A percentile compares a stretch with the other conserved stretches of the same genome.
Conservation (phyloP, 306 rosid genomes). For the Quercus mongolica region DNA sequence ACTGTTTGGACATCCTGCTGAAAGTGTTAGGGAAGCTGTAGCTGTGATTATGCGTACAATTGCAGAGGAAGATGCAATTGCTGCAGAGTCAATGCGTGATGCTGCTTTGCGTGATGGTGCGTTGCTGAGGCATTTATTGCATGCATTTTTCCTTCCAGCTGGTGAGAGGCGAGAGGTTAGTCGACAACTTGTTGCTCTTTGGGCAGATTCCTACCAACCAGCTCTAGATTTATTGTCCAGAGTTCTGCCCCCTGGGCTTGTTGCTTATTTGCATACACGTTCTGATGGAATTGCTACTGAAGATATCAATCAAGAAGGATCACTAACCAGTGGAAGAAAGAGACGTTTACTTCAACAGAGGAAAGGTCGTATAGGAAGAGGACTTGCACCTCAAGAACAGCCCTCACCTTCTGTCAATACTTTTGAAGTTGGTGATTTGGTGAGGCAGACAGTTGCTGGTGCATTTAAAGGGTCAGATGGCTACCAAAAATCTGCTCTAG, state of each 20-base stretch:
- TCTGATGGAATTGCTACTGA: slow-evolving; percentile 64
- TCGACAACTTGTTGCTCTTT: slow-evolving; percentile 96
- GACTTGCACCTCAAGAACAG: slow-evolving; percentile 68
- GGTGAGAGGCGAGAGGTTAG: slow-evolving; percentile 97
- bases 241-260: slow-evolving; percentile 97
- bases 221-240: slow-evolving; percentile 88
- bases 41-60: slow-evolving; percentile 98
- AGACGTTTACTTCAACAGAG: slow-evolving; percentile 83
- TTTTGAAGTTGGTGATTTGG: slow-evolving; percentile 63
- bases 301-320: slow-evolving; percentile 69
- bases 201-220: slow-evolving; percentile 99
- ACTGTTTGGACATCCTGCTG: slow-evolving; percentile 98
- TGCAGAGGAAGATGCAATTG: slow-evolving; percentile 99
- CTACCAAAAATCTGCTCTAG: slow-evolving; percentile 42
- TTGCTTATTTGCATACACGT: slow-evolving; percentile 95
- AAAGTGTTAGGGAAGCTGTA: slow-evolving; percentile 90
- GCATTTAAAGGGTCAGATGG: slow-evolving; percentile 42
- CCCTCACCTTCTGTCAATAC: slow-evolving; percentile 52
- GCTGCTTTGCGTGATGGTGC: slow-evolving; percentile 99
- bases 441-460: slow-evolving; percentile 50
- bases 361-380: slow-evolving; percentile 82
- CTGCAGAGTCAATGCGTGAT: slow-evolving; percentile 99
- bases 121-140: slow-evolving; percentile 83
- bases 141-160: slow-evolving; percentile 85
- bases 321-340: slow-evolving; percentile 68